Evolutionary conservation across 2,329 filamentous ascomycete genomes (phyloP), one percentile per base, ranked within the genome.

Genomic region (Gaeumannomyces tritici): DNA sequence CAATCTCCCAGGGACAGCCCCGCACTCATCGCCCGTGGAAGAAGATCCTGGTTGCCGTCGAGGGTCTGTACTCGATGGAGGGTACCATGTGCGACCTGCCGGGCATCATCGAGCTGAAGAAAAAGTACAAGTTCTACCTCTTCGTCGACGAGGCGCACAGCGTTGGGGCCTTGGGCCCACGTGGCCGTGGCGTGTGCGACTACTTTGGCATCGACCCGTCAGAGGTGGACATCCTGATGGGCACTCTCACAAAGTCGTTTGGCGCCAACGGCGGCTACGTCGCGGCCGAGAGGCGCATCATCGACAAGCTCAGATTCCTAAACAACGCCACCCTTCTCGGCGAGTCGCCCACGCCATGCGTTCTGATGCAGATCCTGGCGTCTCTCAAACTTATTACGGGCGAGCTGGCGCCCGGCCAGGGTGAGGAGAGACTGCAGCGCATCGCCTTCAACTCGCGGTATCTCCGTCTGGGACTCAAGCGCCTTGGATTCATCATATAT

Each of bases 11-110:
- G 76, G 95, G 95, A 57, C 95, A 99, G 73, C 95, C 95, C 61
- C 89, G 95, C 67, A 99, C 93, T n/a, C 95, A 99, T 75, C 89
- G 95, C 33, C 95, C 95, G 1, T 99, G 95, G 95, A 97, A 96
- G 83, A 99, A 98, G 85, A 98, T 99, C 64, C 76, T 99, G 61
- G 90, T 99, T 57, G 93, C 93, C 51, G 91, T 99, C 51, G 95
- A 99, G 75, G 95, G 95, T 69, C 83, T 99, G 26, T 99, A 99
- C 81, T 98, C 93, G 1, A 99, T 99, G 95, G 95, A 99, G 78
- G 95, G 95, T 59, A 97, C 93, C 67, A 96, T 99, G 90, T 95
- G 91, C 76, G 95, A 99, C 73, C 84, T 99, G n/a, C 95, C 95
- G 1, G 91, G 91, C 65, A 80, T 99, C 60, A 78, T 99, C 63